Percentiles rank a stretch among this genome's conserved stretches.
Conservation (phyloP, 306 rosid genomes). For the Sicyos baderoa region DNA sequence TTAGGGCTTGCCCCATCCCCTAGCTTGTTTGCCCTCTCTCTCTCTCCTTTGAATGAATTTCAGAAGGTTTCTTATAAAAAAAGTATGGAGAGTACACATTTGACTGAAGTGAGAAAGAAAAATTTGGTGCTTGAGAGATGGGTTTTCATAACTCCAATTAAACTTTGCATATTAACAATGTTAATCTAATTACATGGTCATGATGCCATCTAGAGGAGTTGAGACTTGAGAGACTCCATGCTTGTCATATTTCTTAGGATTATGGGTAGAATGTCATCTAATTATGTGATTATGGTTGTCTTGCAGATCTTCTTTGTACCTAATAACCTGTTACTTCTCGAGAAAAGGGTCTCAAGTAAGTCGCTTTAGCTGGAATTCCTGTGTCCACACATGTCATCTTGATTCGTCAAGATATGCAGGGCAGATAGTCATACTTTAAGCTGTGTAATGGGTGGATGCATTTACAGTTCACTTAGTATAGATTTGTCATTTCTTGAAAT, state of each 20-base stretch:
- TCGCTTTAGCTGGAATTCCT: constrained; percentile 8
- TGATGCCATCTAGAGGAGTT: constrained; percentile 10
- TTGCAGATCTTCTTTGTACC: constrained; percentile 73
- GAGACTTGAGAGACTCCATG: background rate
- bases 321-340: constrained; percentile 70
- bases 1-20: too few relatives aligned
- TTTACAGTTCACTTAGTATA: background rate
- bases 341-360: constrained; percentile 77
- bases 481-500: background rate
- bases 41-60: too few relatives aligned
- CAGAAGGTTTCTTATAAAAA: too few relatives aligned
- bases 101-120: background rate
- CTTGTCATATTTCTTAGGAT: constrained; percentile 1
- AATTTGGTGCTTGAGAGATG: background rate
- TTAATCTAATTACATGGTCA: constrained; percentile 22
- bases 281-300: constrained; percentile 24
- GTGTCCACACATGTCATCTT: background rate
- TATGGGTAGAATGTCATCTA: constrained; percentile 18
- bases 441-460: background rate
- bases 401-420: background rate
- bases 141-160: background rate
- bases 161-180: constrained; percentile 20
- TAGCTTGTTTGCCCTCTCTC: too few relatives aligned
- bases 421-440: background rate
- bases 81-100: background rate